Conservation (phyloP, 305 asterid genomes). For the Fraxinus greggii region DNA sequence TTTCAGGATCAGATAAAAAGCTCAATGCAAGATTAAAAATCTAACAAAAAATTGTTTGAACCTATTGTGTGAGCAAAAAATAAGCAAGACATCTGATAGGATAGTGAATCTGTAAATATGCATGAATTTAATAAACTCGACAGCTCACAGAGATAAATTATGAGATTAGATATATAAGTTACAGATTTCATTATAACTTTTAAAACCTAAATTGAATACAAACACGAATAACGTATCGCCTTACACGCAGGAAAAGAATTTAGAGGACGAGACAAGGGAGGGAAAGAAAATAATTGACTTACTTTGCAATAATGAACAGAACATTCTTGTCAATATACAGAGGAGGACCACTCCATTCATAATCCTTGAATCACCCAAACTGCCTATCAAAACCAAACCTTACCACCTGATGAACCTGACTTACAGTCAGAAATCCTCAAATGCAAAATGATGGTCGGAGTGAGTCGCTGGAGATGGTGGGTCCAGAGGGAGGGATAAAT, state of each 20-base stretch:
- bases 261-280: neutral
- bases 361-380: neutral
- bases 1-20: constrained; percentile 5
- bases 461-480: neutral
- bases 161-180: neutral
- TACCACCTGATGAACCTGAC: neutral
- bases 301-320: neutral
- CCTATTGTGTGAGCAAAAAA: neutral
- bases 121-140: neutral
- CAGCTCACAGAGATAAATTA: neutral
- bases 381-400: constrained; percentile 6
- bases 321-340: neutral
- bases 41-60: neutral
- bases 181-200: neutral
- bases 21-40: neutral
- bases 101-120: neutral
- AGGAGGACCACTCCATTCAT: neutral
- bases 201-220: neutral
- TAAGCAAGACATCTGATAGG: neutral
- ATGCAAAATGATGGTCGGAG: neutral
- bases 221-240: neutral
- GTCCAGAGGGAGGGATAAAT: neutral
- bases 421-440: neutral
- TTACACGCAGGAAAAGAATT: neutral
- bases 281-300: neutral